Base-by-base conservation (phyloP, 176 grass and related monocot genomes). In the Phoenix roebelenii region DNA sequence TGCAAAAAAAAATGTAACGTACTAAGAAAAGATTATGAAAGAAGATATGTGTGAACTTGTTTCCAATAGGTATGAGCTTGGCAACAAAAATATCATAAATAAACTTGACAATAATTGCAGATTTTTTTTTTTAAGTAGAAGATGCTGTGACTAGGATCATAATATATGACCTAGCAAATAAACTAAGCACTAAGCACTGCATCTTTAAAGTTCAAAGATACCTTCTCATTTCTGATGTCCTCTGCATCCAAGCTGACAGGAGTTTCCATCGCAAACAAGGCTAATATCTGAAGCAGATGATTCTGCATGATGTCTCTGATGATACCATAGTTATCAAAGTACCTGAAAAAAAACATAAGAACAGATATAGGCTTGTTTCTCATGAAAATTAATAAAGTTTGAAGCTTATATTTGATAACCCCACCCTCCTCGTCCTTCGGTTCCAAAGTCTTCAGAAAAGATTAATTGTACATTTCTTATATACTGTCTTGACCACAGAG, bases 221-320 rank as follows among this genome's bases (percentile, higher is more conserved):
- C 92, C 87, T 91, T 97, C 67, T 97, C 93, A 51, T 97, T 97
- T 70, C 87, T 74, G 83, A 97, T 97, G 52, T 97, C 93, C 82
- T 97, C 93, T 60, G 84, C 87, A 67, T 97, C 87, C 74, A 97
- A 83, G 12, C 87, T 88, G 71, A 87, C 73, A 78, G 93, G 87
- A 54, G 87, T 97, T 82, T 97, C 87, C 93, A 97, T 88, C 15
- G 87, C 87, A 76, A 96, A 96, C 74, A 96, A 66, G 24, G 87
- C 87, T 54, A 96, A 74, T 80, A 97, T 91, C 64, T 97, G 92
- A 73, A 91, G 84, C 60, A 97, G 79, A 88, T 97, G 93, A 65
- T 88, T 97, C 70, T 97, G 93, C 93, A 91, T 97, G 57, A 97
- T 97, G 78, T 97, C 93, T 78, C 93, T 80, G 77, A 91, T 97